phyloP scores from a whole-genome alignment of 2,329 filamentous ascomycete species.

The Ophiostoma angusticollis region DNA sequence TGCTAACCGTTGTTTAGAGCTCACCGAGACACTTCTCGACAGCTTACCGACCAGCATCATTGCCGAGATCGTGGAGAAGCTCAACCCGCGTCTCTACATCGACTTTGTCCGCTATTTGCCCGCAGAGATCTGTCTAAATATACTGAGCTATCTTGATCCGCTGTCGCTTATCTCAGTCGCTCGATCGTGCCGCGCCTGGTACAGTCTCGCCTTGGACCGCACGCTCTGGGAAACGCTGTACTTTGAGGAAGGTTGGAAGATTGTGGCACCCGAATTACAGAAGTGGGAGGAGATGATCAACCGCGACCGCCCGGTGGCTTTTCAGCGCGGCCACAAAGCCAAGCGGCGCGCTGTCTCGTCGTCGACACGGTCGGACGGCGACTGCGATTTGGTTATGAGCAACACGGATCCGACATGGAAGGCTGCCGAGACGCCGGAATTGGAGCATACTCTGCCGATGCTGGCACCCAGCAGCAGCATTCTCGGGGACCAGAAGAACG shows the following conservation, averaged over 20 bases:
- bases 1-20: slow-evolving; percentile 38
- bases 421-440: slow-evolving; percentile 14
- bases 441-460: not conserved
- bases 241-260: slow-evolving; percentile 72
- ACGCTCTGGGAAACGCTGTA: slow-evolving; percentile 81
- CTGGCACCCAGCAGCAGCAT: not conserved
- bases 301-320: slow-evolving; percentile 30
- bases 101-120: slow-evolving; percentile 81
- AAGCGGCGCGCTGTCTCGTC: slow-evolving; percentile 42
- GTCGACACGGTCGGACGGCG: slow-evolving; percentile 23
- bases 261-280: slow-evolving; percentile 51
- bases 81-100: slow-evolving; percentile 79
- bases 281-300: slow-evolving; percentile 51
- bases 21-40: slow-evolving; percentile 66
- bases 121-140: slow-evolving; percentile 78
- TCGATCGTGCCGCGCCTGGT: slow-evolving; percentile 69
- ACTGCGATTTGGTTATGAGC: slow-evolving; percentile 32
- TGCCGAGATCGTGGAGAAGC: slow-evolving; percentile 63
- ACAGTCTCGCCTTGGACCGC: slow-evolving; percentile 65
- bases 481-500: no score
- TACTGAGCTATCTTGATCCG: slow-evolving; percentile 76
- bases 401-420: slow-evolving; percentile 20
- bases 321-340: slow-evolving; percentile 36
- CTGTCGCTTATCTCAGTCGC: slow-evolving; percentile 68
- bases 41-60: slow-evolving; percentile 70